Conservation (phyloP, 768 basidiomycete species). For the Mycena galericulata region DNA sequence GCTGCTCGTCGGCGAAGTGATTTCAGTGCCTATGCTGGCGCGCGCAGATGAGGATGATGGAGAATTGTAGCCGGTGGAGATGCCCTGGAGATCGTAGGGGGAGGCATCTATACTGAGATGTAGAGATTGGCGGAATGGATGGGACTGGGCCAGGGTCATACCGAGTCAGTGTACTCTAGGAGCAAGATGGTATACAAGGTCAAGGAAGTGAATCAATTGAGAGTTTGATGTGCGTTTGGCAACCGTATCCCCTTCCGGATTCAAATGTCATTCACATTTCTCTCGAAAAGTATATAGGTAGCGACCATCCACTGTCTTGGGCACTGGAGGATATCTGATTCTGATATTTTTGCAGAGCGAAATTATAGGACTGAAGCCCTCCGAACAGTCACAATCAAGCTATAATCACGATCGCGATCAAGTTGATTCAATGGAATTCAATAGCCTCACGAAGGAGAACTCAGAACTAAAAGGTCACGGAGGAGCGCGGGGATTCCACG, state of each 20-base stretch:
- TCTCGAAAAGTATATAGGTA: no score
- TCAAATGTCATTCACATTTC: no score
- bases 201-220: not conserved
- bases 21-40: constrained; percentile 44
- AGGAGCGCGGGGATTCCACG: no score
- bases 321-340: no score
- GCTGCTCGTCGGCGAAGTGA: constrained; percentile 45
- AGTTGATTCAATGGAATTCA: no score
- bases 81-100: constrained; percentile 45
- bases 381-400: no score
- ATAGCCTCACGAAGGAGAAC: no score
- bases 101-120: constrained; percentile 54
- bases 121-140: constrained; percentile 52
- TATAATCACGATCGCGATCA: no score
- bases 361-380: no score
- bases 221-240: not conserved
- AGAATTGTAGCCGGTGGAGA: constrained; percentile 48
- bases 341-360: no score
- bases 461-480: no score
- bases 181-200: not conserved
- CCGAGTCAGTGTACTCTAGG: not conserved
- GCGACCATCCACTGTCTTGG: no score
- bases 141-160: constrained; percentile 50
- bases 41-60: constrained; percentile 49
- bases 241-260: not conserved